A percentile compares a stretch with the other conserved stretches of the same genome.
phyloP scores from a whole-genome alignment of 352 stramenopile genomes.

The Phytophthora tentaculata region DNA sequence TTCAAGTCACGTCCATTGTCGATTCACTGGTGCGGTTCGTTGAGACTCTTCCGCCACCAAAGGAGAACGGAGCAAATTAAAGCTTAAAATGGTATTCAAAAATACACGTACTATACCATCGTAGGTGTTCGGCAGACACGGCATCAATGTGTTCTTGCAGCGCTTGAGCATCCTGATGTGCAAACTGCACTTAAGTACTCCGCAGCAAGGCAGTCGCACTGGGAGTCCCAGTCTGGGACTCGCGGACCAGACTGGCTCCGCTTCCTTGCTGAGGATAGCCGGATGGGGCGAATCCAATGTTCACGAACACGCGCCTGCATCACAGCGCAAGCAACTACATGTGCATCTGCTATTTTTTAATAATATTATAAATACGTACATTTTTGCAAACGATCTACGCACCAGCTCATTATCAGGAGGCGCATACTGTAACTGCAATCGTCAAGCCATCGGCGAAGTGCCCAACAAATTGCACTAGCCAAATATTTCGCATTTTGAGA shows the following conservation, averaged over 20 bases:
- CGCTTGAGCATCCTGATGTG: neutral
- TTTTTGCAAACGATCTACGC: no score
- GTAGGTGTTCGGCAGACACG: neutral
- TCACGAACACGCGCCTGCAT: neutral
- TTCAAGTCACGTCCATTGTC: neutral
- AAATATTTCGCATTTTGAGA: no score
- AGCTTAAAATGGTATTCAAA: no score
- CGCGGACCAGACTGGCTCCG: neutral
- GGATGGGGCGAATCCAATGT: neutral
- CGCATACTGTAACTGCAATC: no score
- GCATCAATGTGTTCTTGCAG: neutral
- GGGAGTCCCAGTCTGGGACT: no score
- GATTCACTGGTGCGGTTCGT: neutral
- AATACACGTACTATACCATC: no score
- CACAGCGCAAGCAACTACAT: neutral
- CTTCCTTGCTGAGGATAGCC: neutral
- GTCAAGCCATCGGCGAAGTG: no score
- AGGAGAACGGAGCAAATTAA: neutral
- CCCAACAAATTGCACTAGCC: no score
- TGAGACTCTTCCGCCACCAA: neutral
- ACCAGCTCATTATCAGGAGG: no score
- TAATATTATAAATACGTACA: no score
- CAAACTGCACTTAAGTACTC: conserved; percentile 7
- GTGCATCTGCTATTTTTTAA: no score
- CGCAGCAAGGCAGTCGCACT: conserved; percentile 1